A percentile compares a stretch with the other conserved stretches of the same genome.
Evolutionary conservation across 768 basidiomycete genomes (phyloP).

Genomic region (Boletus reticuloceps): DNA sequence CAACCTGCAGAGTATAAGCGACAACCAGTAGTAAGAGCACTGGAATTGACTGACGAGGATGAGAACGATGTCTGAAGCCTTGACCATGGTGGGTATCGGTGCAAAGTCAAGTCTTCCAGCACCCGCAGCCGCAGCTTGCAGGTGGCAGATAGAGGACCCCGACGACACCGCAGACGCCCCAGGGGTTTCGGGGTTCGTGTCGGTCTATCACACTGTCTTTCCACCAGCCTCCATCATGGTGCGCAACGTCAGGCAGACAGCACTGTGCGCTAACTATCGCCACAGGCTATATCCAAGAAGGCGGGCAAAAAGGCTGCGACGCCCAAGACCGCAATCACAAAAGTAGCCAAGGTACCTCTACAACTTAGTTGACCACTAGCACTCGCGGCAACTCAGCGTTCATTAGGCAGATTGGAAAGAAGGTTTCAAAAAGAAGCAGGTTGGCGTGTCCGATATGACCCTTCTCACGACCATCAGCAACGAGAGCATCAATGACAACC

Average conservation of each 20-base stretch:
- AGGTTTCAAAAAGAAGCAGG: constrained; percentile 99
- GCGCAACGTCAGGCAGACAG: neutral
- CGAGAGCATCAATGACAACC: constrained; percentile 95
- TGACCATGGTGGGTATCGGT: constrained; percentile 37
- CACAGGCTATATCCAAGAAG: constrained; percentile 84
- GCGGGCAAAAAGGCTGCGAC: constrained; percentile 79
- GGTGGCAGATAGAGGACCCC: constrained; percentile 16
- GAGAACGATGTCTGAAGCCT: constrained; percentile 72
- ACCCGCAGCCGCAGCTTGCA: constrained; percentile 14
- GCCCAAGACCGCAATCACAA: constrained; percentile 55
- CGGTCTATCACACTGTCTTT: neutral
- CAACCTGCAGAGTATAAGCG: constrained; percentile 45
- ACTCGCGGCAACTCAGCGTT: constrained; percentile 7
- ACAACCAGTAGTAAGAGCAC: neutral
- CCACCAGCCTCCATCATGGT: constrained; percentile 22
- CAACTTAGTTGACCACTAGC: neutral
- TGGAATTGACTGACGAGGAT: constrained; percentile 55
- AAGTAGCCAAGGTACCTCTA: constrained; percentile 70
- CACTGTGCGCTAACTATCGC: neutral
- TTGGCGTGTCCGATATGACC: constrained; percentile 99
- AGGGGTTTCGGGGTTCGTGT: constrained; percentile 13
- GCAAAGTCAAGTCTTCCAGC: neutral
- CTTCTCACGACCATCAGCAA: constrained; percentile 95
- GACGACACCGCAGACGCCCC: neutral
- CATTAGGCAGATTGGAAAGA: constrained; percentile 97